A percentile compares a stretch with the other conserved stretches of the same genome.
These are phyloP conservation scores for Rehmannia glutinosa DNA, from an alignment of 257 asterid species.

Conservation along the genomic window DNA sequence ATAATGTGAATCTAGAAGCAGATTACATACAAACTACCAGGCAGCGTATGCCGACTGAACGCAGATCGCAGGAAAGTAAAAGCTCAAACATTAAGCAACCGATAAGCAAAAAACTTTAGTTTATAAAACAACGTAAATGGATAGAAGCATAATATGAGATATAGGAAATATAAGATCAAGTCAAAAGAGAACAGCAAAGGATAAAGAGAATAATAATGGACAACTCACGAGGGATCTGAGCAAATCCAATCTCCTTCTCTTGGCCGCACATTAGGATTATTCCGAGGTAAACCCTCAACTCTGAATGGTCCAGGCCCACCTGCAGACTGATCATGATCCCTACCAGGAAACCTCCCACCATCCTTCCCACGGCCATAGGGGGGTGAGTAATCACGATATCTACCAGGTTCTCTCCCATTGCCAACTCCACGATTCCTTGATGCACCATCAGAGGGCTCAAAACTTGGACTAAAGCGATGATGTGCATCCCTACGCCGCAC, in stretches of 20 bases:
- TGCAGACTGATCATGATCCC: slow-evolving; percentile 59
- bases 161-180: neutral
- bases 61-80: neutral
- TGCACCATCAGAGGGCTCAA: slow-evolving; percentile 57
- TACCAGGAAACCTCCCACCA: slow-evolving; percentile 53
- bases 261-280: slow-evolving; percentile 84
- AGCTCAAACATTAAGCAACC: neutral
- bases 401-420: slow-evolving; percentile 55
- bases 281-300: slow-evolving; percentile 53
- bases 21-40: neutral
- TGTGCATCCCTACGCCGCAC: slow-evolving; percentile 59
- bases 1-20: neutral
- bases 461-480: slow-evolving; percentile 61
- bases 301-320: slow-evolving; percentile 55
- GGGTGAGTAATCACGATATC: slow-evolving; percentile 67
- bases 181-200: neutral
- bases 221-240: slow-evolving; percentile 73
- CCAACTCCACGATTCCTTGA: slow-evolving; percentile 59
- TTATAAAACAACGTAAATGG: neutral
- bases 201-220: neutral
- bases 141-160: slow-evolving; percentile 7
- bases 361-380: slow-evolving; percentile 57
- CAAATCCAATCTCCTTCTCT: slow-evolving; percentile 97
- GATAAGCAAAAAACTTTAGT: neutral
- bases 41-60: neutral